Conservation (phyloP, 495 filamentous ascomycete species). For the Trichoderma asperelloides region DNA sequence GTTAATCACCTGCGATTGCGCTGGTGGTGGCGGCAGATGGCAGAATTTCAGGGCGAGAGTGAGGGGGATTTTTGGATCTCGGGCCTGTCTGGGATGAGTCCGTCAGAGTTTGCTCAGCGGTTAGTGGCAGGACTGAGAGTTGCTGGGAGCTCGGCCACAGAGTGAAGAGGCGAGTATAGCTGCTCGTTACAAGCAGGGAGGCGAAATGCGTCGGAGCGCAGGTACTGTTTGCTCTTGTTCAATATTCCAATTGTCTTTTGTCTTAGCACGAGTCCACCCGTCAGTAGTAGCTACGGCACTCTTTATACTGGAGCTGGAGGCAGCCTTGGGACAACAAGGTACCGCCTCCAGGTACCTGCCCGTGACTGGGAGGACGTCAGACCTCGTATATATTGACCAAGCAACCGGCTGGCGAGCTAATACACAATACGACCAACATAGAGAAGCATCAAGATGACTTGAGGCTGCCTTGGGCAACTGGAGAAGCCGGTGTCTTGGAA, state of each 20-base stretch:
- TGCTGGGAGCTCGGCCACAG: too few species aligned
- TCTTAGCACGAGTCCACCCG: too few species aligned
- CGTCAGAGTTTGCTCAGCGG: too few species aligned
- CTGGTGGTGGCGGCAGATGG: slow-evolving; percentile 1
- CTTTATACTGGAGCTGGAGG: too few species aligned
- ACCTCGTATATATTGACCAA: neutral
- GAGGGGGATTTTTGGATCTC: neutral
- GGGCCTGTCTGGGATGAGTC: neutral
- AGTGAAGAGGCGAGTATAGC: too few species aligned
- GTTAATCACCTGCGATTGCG: neutral
- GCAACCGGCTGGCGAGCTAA: neutral
- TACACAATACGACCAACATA: neutral
- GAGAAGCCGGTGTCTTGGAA: neutral
- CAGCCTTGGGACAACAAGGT: too few species aligned
- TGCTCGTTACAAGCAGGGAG: too few species aligned
- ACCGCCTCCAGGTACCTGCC: neutral
- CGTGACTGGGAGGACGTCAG: neutral
- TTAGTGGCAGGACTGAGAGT: too few species aligned
- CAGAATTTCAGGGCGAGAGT: neutral
- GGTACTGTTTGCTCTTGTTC: too few species aligned
- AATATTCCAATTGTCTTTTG: too few species aligned
- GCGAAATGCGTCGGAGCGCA: too few species aligned
- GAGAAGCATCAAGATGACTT: neutral
- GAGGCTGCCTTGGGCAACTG: neutral
- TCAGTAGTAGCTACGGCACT: too few species aligned